Conservation (phyloP, 305 asterid genomes). For the Fraxinus sp. region DNA sequence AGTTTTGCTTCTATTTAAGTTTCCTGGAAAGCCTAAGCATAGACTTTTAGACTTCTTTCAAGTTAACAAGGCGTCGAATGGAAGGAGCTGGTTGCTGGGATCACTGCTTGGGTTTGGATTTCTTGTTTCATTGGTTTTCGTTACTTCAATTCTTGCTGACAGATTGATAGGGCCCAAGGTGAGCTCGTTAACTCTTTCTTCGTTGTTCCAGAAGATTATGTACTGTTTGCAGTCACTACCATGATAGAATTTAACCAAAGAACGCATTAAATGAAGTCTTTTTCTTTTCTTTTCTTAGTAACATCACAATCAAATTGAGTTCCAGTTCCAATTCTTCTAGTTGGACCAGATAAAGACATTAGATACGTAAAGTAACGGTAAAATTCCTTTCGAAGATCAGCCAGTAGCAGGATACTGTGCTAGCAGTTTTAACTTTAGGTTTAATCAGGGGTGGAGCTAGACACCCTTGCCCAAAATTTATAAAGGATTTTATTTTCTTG, state of each 20-base stretch:
- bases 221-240: not conserved
- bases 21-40: constrained; percentile 51
- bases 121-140: constrained; percentile 51
- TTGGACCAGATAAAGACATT: not conserved
- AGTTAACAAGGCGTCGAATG: constrained; percentile 32
- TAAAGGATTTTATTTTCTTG: not conserved
- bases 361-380: not conserved
- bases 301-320: not conserved
- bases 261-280: not conserved
- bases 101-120: constrained; percentile 53
- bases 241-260: not conserved
- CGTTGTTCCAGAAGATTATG: not conserved
- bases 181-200: constrained; percentile 6
- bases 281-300: not conserved
- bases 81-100: constrained; percentile 66
- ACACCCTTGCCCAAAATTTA: not conserved
- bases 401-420: not conserved
- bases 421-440: not conserved
- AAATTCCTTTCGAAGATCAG: not conserved
- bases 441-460: not conserved
- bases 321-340: not conserved
- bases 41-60: constrained; percentile 53
- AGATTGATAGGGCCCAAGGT: constrained; percentile 59
- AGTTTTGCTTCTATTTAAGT: constrained; percentile 54
- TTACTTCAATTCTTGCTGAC: constrained; percentile 56